phyloP scores from a whole-genome alignment of 257 asterid genomes.

The Scutellaria galericulata region DNA sequence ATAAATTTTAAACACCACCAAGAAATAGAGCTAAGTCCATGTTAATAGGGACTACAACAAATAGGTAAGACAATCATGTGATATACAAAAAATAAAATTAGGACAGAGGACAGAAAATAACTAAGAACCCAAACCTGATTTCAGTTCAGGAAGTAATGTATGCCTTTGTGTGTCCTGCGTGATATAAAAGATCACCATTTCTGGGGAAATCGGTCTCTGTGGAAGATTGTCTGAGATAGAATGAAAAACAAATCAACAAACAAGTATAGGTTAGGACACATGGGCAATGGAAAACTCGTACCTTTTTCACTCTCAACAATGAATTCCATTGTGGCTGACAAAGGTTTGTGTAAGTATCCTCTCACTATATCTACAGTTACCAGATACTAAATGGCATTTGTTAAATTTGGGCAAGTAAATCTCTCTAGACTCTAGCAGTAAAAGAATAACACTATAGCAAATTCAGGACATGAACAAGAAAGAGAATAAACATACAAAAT shows the following conservation, averaged over 20 bases:
- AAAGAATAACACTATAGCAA: conserved; percentile 16
- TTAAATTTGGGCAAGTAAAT: conserved; percentile 45
- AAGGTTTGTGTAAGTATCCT: conserved; percentile 82
- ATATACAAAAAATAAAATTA: neutral
- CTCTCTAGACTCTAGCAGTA: conserved; percentile 8
- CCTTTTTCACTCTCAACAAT: conserved; percentile 76
- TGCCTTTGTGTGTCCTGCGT: conserved; percentile 94
- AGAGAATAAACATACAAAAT: conserved; percentile 13
- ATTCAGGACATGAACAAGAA: conserved; percentile 17
- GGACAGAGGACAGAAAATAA: conserved; percentile 10
- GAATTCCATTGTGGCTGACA: conserved; percentile 71
- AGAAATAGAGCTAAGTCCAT: conserved; percentile 11
- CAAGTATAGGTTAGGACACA: conserved; percentile 22
- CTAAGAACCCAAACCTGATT: conserved; percentile 56
- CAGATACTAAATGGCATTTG: conserved; percentile 63
- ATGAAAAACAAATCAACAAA: conserved; percentile 34
- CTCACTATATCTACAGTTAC: conserved; percentile 69
- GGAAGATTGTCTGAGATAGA: conserved; percentile 60
- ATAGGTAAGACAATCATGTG: neutral
- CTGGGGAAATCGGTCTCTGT: conserved; percentile 73
- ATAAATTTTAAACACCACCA: conserved; percentile 11
- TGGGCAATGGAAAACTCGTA: conserved; percentile 30
- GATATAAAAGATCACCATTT: conserved; percentile 69
- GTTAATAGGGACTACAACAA: neutral
- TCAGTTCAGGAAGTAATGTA: conserved; percentile 69